Percentiles rank a stretch among this genome's conserved stretches.
Evolutionary conservation across 164 flowering plant species (phyloP).

Genomic region (Saururus chinensis): DNA sequence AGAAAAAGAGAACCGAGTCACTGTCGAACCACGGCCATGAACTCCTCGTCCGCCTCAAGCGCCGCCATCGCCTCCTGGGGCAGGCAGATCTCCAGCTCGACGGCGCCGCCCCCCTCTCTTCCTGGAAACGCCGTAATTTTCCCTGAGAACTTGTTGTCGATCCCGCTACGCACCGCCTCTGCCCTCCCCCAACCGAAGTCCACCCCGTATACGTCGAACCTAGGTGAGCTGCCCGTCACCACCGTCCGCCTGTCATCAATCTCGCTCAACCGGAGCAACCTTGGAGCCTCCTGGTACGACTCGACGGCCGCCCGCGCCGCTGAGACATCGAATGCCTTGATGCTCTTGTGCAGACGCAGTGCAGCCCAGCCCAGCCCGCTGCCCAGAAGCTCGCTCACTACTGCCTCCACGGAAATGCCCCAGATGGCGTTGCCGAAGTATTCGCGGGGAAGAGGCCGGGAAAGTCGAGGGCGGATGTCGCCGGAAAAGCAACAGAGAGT

Average conservation of each 20-base stretch:
- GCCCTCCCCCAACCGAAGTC: constrained; percentile 21
- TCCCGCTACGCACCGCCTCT: constrained; percentile 10
- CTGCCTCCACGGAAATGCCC: constrained; percentile 1
- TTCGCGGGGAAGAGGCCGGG: constrained; percentile 27
- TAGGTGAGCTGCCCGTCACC: constrained; percentile 17
- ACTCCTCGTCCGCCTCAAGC: constrained; percentile 10
- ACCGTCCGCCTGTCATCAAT: neutral
- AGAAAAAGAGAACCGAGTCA: too few relatives aligned
- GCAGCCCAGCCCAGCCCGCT: constrained; percentile 18
- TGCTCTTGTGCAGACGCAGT: constrained; percentile 3
- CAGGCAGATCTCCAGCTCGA: constrained; percentile 15
- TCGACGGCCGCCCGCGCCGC: constrained; percentile 2
- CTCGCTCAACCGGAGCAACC: neutral
- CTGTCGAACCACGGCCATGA: neutral
- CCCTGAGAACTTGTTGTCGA: constrained; percentile 15
- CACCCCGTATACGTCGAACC: constrained; percentile 16
- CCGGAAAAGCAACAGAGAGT: constrained; percentile 27
- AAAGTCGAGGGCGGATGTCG: constrained; percentile 25
- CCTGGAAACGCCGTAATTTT: constrained; percentile 12
- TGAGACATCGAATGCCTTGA: constrained; percentile 3
- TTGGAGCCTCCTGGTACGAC: constrained; percentile 5
- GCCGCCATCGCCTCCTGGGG: constrained; percentile 5
- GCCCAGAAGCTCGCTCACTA: constrained; percentile 9
- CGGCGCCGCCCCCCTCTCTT: constrained; percentile 13
- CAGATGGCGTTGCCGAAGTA: constrained; percentile 35